Evolutionary conservation across 2,329 filamentous ascomycete species (phyloP), one percentile per base, ranked within the genome.

Genomic region (Talaromyces atroroseus): DNA sequence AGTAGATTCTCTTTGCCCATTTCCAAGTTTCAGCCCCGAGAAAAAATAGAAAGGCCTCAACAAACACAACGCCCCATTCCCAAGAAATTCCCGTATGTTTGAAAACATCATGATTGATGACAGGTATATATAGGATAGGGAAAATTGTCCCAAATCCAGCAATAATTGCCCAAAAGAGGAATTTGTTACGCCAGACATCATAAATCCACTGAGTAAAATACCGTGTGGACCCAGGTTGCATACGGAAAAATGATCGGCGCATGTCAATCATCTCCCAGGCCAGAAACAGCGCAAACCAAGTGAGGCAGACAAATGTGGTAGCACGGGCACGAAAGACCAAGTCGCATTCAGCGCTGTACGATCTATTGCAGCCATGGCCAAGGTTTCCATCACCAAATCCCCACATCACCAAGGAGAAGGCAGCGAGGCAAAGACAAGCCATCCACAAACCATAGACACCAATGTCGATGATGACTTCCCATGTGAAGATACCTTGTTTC

Each of bases 261-360:
- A 87, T 82, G 64, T 88, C 81, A 54, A 89, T 80, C 75, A 90
- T 86, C 71, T 91, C 87, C 88, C 88, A 91, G 0, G 88, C 88
- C 2, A 88, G 78, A 71, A 91, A 85, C 5, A 90, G 79, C 1
- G 87, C 82, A 60, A 86, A 83, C 82, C 87, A 91, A 0, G 87
- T 90, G 10, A 91, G 76, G 53, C 82, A 87, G n/a, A 84, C 86
- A 65, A 90, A 91, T 2, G 84, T 86, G 0, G 88, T 88, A 2
- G 86, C 85, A 12, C 88, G 83, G 0, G 87, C 88, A 32, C 84
- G 82, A 76, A 87, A 85, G 14, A 84, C 80, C 1, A 75, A 69
- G 8, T 78, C 73, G 65, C 82, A 85, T 8, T 69, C 72, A 3
- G 67, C 59, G 49, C 70, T 74, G 65, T 77, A 81, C 18, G 63